phyloP scores from a whole-genome alignment of 2,329 filamentous ascomycete species.

The Claviceps sp. region DNA sequence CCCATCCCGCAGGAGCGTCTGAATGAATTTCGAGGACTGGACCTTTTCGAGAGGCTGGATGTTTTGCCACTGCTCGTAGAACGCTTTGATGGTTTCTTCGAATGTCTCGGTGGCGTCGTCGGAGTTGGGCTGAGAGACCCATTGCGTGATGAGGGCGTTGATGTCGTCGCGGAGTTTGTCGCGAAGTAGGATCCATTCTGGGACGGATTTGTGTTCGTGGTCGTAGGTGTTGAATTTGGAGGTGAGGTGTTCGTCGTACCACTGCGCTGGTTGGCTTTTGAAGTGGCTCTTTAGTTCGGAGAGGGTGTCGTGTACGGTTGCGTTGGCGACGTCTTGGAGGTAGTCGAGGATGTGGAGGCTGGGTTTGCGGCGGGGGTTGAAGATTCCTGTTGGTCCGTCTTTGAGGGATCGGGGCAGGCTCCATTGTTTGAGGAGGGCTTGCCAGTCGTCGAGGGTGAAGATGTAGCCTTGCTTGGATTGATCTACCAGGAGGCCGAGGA shows the following conservation, averaged over 20 bases:
- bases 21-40: slow-evolving; percentile 13
- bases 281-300: not conserved
- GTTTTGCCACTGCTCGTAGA: slow-evolving; percentile 28
- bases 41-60: slow-evolving; percentile 23
- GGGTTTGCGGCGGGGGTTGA: not conserved
- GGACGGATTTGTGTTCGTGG: not conserved
- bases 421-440: slow-evolving; percentile 16
- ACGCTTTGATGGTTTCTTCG: slow-evolving; percentile 16
- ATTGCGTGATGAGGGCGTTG: slow-evolving; percentile 14
- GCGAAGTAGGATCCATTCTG: slow-evolving; percentile 16
- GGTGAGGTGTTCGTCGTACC: not conserved
- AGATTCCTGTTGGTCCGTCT: not conserved
- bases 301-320: not conserved
- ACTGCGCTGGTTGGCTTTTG: not conserved
- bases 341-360: not conserved
- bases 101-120: slow-evolving; percentile 8
- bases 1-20: slow-evolving; percentile 15
- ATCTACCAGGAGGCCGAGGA: slow-evolving; percentile 43
- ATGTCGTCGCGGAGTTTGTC: slow-evolving; percentile 16
- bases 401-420: slow-evolving; percentile 7
- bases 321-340: not conserved
- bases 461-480: slow-evolving; percentile 40
- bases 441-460: slow-evolving; percentile 32
- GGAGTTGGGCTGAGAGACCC: slow-evolving; percentile 14
- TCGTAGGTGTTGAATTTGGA: not conserved